Base-by-base conservation (phyloP, 192 early-diverging fungal genomes). In the Backusella macrospora region DNA sequence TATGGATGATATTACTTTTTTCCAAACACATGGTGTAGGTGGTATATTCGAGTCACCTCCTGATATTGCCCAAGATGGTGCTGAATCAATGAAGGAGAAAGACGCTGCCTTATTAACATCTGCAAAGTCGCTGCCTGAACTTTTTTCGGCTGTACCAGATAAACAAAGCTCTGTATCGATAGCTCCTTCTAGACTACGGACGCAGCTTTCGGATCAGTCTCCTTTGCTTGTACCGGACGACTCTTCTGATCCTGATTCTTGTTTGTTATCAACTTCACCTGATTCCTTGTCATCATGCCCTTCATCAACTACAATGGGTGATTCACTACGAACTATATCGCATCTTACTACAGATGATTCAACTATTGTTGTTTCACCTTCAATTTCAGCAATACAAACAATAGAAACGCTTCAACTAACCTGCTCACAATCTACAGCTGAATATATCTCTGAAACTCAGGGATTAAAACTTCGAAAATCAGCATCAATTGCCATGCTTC, bases 1-100 rank as follows among this genome's bases (percentile, higher is more conserved):
- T 69, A 92, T 98, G 90, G 96, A 98, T 78, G 93, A 96, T 73
- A 87, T 89, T 0, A 85, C 89, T 14, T 96, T 98, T 79, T 96
- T 93, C 84, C 80, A 85, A 38, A 85, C 89, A 5, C 43, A 77
- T 62, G 86, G 87, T n/a, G 76, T 75, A 2, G 86, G 90, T 21
- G 92, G 87, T 0, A 87, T 93, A 34, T 85, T 90, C 75, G 86
- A 82, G 40, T 81, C 78, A 26, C 52, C 52, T 12, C 52, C 52
- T 59, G 52, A 59, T 10, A 78, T 78, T 34, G 73, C 52, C 26
- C 52, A 59, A 59, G 52, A 59, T 59, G 26, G 18, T 46, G 42
- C 26, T 16, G 44, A 44, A 44, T 46, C 67, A 16, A 73, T 42
- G 10, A 34, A 44, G 34, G 46, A 64, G 15, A n/a, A 42, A 71